phyloP scores from a whole-genome alignment of 148 eudicot species.

The Rhododendron henanense region DNA sequence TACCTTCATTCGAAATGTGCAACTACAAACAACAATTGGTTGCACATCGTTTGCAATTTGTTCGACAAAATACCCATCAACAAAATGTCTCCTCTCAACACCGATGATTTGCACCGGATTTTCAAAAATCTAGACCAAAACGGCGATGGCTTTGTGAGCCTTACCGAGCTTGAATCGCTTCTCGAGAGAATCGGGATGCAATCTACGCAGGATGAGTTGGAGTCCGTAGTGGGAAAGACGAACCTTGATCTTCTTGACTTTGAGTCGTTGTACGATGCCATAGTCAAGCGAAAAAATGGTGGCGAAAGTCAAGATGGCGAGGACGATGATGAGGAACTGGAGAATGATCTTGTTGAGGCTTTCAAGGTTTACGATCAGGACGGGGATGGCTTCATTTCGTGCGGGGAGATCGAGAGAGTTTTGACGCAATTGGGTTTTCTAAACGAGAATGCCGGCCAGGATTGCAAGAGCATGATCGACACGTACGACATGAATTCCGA shows the following conservation, averaged over 20 bases:
- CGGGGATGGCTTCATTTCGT: no score
- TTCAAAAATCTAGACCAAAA: slow-evolving; percentile 48
- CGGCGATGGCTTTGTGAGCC: slow-evolving; percentile 44
- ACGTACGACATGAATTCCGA: no score
- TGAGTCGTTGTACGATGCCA: slow-evolving; percentile 26
- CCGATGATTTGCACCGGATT: slow-evolving; percentile 26
- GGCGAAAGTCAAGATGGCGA: no score
- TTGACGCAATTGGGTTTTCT: no score
- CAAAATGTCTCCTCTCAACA: slow-evolving; percentile 9
- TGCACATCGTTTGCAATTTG: not conserved
- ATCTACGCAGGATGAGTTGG: slow-evolving; percentile 26
- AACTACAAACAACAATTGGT: not conserved
- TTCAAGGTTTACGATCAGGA: no score
- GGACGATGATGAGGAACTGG: no score
- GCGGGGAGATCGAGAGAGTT: no score
- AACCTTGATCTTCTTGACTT: slow-evolving; percentile 40
- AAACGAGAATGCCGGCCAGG: no score
- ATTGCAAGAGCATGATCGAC: no score
- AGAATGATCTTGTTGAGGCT: no score
- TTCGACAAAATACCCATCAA: not conserved
- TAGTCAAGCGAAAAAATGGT: not conserved
- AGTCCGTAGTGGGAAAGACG: slow-evolving; percentile 27
- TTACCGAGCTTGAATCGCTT: slow-evolving; percentile 43
- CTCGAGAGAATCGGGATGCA: slow-evolving; percentile 31
- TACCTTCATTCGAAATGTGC: not conserved